Evolutionary conservation across 441 rosid genomes (phyloP).

Genomic region (Adansonia rubrostipa): DNA sequence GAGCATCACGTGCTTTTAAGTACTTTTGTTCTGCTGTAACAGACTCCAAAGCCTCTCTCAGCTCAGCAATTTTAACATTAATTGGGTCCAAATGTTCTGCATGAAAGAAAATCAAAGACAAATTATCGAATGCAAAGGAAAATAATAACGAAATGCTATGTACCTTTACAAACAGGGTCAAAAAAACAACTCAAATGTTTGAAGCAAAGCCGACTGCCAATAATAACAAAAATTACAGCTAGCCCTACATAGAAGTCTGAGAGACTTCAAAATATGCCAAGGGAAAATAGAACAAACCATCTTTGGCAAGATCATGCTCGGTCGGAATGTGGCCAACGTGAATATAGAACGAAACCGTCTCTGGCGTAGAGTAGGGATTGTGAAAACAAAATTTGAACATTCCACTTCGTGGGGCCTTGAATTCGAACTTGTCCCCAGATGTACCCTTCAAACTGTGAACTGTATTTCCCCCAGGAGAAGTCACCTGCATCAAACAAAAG

Average conservation of each 20-base stretch:
- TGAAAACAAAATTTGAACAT: constrained; percentile 91
- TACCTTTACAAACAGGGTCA: constrained; percentile 15
- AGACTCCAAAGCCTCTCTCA: constrained; percentile 89
- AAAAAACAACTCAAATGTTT: background rate
- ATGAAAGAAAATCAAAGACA: constrained; percentile 17
- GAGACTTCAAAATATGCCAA: background rate
- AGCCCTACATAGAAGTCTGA: constrained; percentile 4
- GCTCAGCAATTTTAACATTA: constrained; percentile 93
- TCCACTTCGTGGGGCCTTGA: constrained; percentile 85
- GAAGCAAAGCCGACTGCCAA: background rate
- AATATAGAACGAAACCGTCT: constrained; percentile 84
- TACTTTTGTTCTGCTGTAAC: constrained; percentile 91
- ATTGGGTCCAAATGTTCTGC: constrained; percentile 94
- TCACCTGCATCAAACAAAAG: constrained; percentile 48
- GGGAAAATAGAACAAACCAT: constrained; percentile 47
- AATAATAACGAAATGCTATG: background rate
- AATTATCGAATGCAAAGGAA: constrained; percentile 4
- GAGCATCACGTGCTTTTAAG: constrained; percentile 86
- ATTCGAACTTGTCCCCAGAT: constrained; percentile 84
- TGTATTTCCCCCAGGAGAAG: constrained; percentile 65
- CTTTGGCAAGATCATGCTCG: constrained; percentile 85
- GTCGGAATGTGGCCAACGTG: constrained; percentile 94
- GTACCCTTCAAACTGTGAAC: constrained; percentile 71
- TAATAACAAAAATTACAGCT: background rate
- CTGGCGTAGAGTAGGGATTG: constrained; percentile 81